Conservation (phyloP, 1,284 basidiomycete genomes). For the Farysia itapuensis region DNA sequence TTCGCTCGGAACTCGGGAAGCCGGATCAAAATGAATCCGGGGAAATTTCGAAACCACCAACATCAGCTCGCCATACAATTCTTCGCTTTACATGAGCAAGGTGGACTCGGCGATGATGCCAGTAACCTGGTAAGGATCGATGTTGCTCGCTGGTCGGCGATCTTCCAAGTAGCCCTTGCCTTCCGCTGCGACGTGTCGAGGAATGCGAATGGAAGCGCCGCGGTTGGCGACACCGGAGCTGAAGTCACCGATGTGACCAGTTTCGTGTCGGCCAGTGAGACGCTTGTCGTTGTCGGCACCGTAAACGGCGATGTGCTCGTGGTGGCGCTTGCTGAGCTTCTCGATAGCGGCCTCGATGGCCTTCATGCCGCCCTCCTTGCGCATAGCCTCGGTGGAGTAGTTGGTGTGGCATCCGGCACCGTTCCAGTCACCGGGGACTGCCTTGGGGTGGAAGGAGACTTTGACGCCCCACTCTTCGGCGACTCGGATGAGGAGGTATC, state of each 20-base stretch:
- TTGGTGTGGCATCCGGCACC: conserved; percentile 81
- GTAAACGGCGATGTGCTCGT: conserved; percentile 60
- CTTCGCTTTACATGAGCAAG: conserved; percentile 42
- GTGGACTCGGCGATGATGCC: conserved; percentile 90
- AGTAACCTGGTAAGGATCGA: conserved; percentile 68
- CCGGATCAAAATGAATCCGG: too few species aligned
- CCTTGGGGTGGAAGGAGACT: conserved; percentile 97
- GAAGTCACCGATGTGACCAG: conserved; percentile 89
- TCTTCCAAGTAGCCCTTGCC: conserved; percentile 83
- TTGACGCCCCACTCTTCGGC: conserved; percentile 98
- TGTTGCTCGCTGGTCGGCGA: conserved; percentile 76
- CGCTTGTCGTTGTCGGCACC: conserved; percentile 59
- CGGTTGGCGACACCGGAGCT: conserved; percentile 95
- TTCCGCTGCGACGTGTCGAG: conserved; percentile 84
- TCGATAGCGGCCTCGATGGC: conserved; percentile 88
- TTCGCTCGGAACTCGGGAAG: too few species aligned
- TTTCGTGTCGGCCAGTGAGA: conserved; percentile 68
- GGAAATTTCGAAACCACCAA: too few species aligned
- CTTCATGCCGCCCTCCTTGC: conserved; percentile 73
- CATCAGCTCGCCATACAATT: too few species aligned
- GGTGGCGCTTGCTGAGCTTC: conserved; percentile 62
- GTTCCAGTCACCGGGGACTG: conserved; percentile 97
- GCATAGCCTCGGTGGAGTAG: conserved; percentile 55
- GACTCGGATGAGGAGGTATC: conserved; percentile 56
- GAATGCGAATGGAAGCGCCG: conserved; percentile 73